Base-by-base conservation (phyloP, 257 asterid genomes). In the Mentha longifolia region DNA sequence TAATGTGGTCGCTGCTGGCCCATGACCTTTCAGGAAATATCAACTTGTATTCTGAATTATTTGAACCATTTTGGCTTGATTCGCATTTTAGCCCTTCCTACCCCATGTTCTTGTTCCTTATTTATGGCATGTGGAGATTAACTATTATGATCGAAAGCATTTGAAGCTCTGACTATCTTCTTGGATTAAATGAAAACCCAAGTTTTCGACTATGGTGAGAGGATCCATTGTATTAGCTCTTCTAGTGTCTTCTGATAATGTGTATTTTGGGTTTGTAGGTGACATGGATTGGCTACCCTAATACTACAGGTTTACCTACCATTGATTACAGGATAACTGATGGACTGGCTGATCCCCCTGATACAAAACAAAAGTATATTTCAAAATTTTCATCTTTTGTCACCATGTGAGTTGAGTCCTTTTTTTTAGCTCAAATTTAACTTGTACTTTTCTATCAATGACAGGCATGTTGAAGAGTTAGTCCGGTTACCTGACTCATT, bases 271-370 rank as follows among this genome's bases (percentile, higher is more conserved):
- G 64, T 71, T 55, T 79, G 74, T 78, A 95, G 99, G 99, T 90
- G 68, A 95, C 99, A 67, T 95, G 99, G 99, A 95, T 95, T 80
- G 99, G 99, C 77, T 95, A 95, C 86, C 99, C 99, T 55, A 95
- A 95, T 76, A 92, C 99, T 63, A 92, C 99, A 67, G 99, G 99
- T 68, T 84, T 95, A 85, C 99, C 96, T 68, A 84, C 94, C 71
- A 83, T 95, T 77, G 99, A 95, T 82, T 95, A 92, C 84, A 87
- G 99, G 87, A 92, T 95, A 70, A 80, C 96, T 52, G 99, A 95
- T 84, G 82, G 91, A 58, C 83, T 85, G 73, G 98, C 90, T 47
- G 99, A 95, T 76, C 90, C 97, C 12, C 89, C 85, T 73, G 90
- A 82, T 78, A 78, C 99, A 61, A 81, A 82, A 74, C 98, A 92